Evolutionary conservation across 768 basidiomycete genomes (phyloP), one percentile per base, ranked within the genome.

Genomic region (Lactarius pseudohatsudake): DNA sequence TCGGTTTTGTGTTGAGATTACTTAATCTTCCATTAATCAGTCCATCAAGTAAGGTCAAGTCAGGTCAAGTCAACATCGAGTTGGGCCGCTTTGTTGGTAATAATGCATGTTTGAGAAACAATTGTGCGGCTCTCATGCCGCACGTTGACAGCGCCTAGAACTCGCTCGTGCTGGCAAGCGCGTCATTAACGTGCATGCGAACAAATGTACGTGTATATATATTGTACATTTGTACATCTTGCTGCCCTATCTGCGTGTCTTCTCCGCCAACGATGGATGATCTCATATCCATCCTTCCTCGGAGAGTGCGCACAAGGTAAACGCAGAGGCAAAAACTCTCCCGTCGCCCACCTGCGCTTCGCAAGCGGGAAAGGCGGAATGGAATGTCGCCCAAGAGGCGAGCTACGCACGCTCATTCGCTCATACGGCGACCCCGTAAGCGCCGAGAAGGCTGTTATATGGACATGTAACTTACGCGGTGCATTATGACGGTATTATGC

Each of bases 181-280:
- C 34, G 57, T 32, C 54, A 55, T 55, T 56, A 56, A 32, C 18
- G 16, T 56, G 3, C 54, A 20, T 55, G 30, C 55, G 30, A 9
- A 20, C 18, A 65, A 32, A 61, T 65, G 64, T 66, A 66, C 65
- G 65, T 66, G 60, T 66, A 66, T 40, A 30, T 22, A 56, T 26
- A 53, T 47, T 13, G 45, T 43, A 50, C n/a, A 50, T 57, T 50
- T 62, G 65, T 66, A n/a, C 57, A 61, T 62, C 65, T 11, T 11
- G n/a, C 45, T 61, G 26, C 64, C 38, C 59, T 36, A 54, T 41
- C 22, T 20, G 43, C 58, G 20, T 30, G 30, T 22, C 61, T 16
- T 32, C 22, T 9, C 20, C 54, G 4, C 32, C 38, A 62, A 28
- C 20, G 34, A 54, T 36, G 53, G 34, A 54, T 36, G 53, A 30